Evolutionary conservation across 2,329 filamentous ascomycete species (phyloP).

Genomic region (Exophiala viscosa): DNA sequence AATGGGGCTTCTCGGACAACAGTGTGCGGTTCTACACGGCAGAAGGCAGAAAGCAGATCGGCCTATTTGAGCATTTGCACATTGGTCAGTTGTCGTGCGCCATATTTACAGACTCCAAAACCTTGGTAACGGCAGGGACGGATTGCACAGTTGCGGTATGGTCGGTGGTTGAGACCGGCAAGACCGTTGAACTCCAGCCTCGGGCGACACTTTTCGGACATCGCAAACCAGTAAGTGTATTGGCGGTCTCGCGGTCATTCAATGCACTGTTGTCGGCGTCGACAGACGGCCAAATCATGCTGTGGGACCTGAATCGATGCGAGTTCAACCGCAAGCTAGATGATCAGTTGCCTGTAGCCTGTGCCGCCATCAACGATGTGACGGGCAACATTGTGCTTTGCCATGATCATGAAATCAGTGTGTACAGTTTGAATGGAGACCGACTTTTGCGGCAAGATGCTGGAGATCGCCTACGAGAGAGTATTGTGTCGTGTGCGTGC

Average conservation of each 20-base stretch:
- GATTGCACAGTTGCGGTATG: constrained; percentile 90
- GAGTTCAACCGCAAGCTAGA: constrained; percentile 78
- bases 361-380: constrained; percentile 82
- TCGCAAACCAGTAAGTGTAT: constrained; percentile 72
- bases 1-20: constrained; percentile 94
- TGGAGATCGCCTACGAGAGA: constrained; percentile 68
- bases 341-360: constrained; percentile 53
- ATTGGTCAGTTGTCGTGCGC: constrained; percentile 82
- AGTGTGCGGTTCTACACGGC: constrained; percentile 87
- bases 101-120: constrained; percentile 82
- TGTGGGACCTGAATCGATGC: constrained; percentile 92
- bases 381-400: constrained; percentile 87
- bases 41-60: constrained; percentile 76
- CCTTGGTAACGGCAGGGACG: constrained; percentile 83
- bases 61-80: constrained; percentile 90
- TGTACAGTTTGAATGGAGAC: constrained; percentile 87
- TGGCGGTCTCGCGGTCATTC: constrained; percentile 83
- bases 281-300: constrained; percentile 72
- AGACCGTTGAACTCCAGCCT: constrained; percentile 73
- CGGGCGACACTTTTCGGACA: constrained; percentile 85
- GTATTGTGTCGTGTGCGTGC: constrained; percentile 77
- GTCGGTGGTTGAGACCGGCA: constrained; percentile 61
- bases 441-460: constrained; percentile 78
- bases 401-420: constrained; percentile 66
- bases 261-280: constrained; percentile 83